Evolutionary conservation across 1,284 basidiomycete genomes (phyloP).

Genomic region (Cryptococcus sp.): DNA sequence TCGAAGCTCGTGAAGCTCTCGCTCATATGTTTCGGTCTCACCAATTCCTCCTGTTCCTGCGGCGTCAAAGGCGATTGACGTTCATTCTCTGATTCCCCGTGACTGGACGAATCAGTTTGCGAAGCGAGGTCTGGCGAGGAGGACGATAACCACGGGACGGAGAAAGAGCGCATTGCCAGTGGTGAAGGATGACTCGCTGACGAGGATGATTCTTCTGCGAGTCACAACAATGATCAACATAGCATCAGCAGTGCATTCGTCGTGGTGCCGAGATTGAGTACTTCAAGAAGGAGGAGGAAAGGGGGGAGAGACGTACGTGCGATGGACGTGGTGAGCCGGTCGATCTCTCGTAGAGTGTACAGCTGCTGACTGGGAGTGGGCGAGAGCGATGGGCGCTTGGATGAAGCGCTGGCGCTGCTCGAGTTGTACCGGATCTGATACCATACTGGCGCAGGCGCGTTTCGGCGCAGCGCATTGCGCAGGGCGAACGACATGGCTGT

Average conservation of each 20-base stretch:
- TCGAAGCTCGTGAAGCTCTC: slow-evolving; percentile 51
- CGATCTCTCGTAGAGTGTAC: slow-evolving; percentile 47
- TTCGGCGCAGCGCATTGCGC: slow-evolving; percentile 1
- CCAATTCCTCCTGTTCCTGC: slow-evolving; percentile 19
- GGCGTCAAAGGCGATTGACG: too few relatives aligned
- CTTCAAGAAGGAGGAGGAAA: not conserved
- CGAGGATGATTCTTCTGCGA: slow-evolving; percentile 29
- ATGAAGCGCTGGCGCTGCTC: not conserved
- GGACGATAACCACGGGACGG: slow-evolving; percentile 44
- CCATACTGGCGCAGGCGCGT: not conserved
- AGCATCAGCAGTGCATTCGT: not conserved
- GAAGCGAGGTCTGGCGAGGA: slow-evolving; percentile 36
- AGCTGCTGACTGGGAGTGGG: slow-evolving; percentile 38
- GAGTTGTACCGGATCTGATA: slow-evolving; percentile 4
- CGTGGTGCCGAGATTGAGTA: not conserved
- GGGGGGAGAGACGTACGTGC: slow-evolving; percentile 32
- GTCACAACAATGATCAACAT: not conserved
- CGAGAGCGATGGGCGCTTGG: not conserved
- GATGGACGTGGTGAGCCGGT: slow-evolving; percentile 47
- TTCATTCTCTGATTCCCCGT: slow-evolving; percentile 19
- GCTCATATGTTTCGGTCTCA: slow-evolving; percentile 48
- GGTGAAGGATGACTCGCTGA: slow-evolving; percentile 39
- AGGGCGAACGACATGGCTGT: slow-evolving; percentile 3
- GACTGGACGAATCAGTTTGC: slow-evolving; percentile 6
- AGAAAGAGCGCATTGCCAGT: slow-evolving; percentile 46